Evolutionary conservation across 1,284 basidiomycete genomes (phyloP).

Genomic region (Lentinula novae-zelandiae): DNA sequence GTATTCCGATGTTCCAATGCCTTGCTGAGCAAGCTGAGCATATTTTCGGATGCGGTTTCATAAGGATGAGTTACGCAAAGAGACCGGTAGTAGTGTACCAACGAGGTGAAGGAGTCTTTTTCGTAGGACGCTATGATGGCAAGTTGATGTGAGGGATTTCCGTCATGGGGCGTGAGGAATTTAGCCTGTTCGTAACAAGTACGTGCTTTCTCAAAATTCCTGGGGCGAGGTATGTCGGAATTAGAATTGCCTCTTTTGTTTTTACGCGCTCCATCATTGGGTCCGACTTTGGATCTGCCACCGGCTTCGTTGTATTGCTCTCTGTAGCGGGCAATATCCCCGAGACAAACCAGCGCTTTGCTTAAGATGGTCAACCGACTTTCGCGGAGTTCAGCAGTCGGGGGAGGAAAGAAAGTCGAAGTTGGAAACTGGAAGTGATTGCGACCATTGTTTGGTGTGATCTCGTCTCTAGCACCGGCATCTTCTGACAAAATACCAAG

Average conservation of each 20-base stretch:
- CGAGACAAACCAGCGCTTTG: conserved; percentile 88
- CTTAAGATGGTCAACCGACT: conserved; percentile 70
- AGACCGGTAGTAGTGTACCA: conserved; percentile 90
- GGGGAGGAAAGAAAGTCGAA: conserved; percentile 33
- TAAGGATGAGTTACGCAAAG: conserved; percentile 86
- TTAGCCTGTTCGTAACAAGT: conserved; percentile 85
- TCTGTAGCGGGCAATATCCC: conserved; percentile 91
- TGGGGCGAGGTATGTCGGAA: conserved; percentile 42
- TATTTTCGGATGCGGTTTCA: conserved; percentile 83
- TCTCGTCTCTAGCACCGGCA: conserved; percentile 29
- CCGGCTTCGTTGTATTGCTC: conserved; percentile 82
- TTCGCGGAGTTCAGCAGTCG: conserved; percentile 51
- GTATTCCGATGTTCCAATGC: conserved; percentile 57
- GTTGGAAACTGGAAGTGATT: conserved; percentile 56
- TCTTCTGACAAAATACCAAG: conserved; percentile 48
- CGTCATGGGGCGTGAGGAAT: conserved; percentile 73
- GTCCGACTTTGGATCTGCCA: conserved; percentile 60
- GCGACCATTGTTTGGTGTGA: conserved; percentile 21
- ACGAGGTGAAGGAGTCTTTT: conserved; percentile 75
- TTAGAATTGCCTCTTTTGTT: conserved; percentile 43
- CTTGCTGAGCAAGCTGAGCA: conserved; percentile 69
- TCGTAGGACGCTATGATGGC: conserved; percentile 89
- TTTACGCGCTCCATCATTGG: conserved; percentile 48
- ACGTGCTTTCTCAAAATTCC: conserved; percentile 74
- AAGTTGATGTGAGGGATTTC: conserved; percentile 93